Evolutionary conservation across 306 rosid genomes (phyloP).

Genomic region (Styphnolobium japonicum): DNA sequence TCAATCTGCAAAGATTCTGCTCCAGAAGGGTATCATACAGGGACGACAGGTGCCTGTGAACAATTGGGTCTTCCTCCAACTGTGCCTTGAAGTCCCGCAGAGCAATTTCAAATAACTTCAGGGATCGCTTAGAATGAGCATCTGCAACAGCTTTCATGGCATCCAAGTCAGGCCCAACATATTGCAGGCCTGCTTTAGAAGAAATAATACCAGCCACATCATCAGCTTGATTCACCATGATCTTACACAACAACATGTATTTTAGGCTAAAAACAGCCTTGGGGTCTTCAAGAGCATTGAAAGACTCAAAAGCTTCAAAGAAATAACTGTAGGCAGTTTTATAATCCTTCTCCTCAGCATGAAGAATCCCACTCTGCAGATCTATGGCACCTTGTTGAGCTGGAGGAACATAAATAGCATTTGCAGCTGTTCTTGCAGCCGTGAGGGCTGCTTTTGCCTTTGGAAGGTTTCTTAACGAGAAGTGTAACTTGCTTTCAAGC

Average conservation of each 20-base stretch:
- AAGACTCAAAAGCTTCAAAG: constrained; percentile 95
- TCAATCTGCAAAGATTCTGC: constrained; percentile 93
- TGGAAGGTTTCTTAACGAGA: constrained; percentile 90
- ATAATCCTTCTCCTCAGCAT: constrained; percentile 92
- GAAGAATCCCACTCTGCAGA: constrained; percentile 95
- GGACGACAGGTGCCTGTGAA: constrained; percentile 87
- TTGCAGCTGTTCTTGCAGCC: constrained; percentile 96
- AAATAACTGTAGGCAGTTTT: constrained; percentile 93
- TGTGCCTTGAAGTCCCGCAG: constrained; percentile 76
- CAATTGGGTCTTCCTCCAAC: constrained; percentile 93
- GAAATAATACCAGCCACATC: constrained; percentile 84
- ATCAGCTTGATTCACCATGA: constrained; percentile 93
- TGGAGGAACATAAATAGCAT: constrained; percentile 95
- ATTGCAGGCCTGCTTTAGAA: constrained; percentile 86
- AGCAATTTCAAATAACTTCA: constrained; percentile 81
- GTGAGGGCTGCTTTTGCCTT: constrained; percentile 96
- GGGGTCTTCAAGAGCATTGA: constrained; percentile 87
- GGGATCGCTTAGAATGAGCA: constrained; percentile 88
- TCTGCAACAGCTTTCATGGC: constrained; percentile 98
- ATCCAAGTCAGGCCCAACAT: constrained; percentile 86
- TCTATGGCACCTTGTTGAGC: constrained; percentile 95
- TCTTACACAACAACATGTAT: constrained; percentile 87
- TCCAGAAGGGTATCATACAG: constrained; percentile 84
- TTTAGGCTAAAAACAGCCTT: constrained; percentile 92
- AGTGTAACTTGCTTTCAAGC: constrained; percentile 91